Evolutionary conservation across 208 protist genomes (phyloP).

Genomic region (Crithidia fasciculata): DNA sequence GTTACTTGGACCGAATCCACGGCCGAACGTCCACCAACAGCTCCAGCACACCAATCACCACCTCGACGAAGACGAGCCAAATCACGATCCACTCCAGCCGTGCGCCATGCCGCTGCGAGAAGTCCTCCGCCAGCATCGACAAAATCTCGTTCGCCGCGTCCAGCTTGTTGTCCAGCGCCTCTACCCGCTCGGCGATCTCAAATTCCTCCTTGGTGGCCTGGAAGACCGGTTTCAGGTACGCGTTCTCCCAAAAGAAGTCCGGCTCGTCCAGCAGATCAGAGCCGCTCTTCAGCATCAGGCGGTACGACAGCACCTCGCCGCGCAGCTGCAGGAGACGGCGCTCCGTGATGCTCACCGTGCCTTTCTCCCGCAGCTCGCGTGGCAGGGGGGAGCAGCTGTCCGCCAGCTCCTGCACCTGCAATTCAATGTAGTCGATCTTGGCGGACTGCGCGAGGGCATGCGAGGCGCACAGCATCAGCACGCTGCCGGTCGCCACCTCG

Average conservation of each 20-base stretch:
- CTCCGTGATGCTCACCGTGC: slow-evolving; percentile 67
- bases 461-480: slow-evolving; percentile 71
- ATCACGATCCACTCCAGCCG: slow-evolving; percentile 88
- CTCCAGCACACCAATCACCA: slow-evolving; percentile 80
- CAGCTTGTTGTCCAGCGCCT: slow-evolving; percentile 80
- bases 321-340: slow-evolving; percentile 67
- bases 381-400: slow-evolving; percentile 76
- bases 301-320: slow-evolving; percentile 76
- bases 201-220: slow-evolving; percentile 79
- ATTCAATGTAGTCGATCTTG: slow-evolving; percentile 85
- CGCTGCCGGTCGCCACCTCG: slow-evolving; percentile 59
- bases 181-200: slow-evolving; percentile 63
- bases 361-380: slow-evolving; percentile 64
- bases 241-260: slow-evolving; percentile 86
- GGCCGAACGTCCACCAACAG: slow-evolving; percentile 65
- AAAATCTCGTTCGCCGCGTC: slow-evolving; percentile 81
- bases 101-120: slow-evolving; percentile 74
- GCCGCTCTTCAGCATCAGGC: slow-evolving; percentile 81
- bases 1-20: slow-evolving; percentile 38
- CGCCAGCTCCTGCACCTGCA: slow-evolving; percentile 73
- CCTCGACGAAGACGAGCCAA: slow-evolving; percentile 82
- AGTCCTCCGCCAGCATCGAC: slow-evolving; percentile 80
- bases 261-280: slow-evolving; percentile 84
- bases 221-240: slow-evolving; percentile 81
- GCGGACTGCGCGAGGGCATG: slow-evolving; percentile 82